Percentiles rank a stretch among this genome's conserved stretches.
These are phyloP conservation scores for Blastobotrys aristatus DNA, from an alignment of 1,139 yeast species.

Conservation along the genomic window DNA sequence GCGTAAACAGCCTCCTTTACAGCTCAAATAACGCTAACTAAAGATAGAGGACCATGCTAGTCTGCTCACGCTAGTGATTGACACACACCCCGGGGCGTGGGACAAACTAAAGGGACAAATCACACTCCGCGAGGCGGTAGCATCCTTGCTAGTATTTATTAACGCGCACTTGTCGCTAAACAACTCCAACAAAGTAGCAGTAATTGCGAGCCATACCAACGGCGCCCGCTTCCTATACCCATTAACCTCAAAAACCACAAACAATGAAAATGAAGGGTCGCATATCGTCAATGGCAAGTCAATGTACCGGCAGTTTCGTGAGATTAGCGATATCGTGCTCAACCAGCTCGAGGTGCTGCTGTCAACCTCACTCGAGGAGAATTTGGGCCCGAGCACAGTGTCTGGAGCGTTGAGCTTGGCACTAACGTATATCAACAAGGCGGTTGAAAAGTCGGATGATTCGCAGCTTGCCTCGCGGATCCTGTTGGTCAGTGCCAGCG, in stretches of 20 bases:
- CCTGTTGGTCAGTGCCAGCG: constrained; percentile 68
- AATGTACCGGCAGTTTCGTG: constrained; percentile 83
- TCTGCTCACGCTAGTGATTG: constrained; percentile 70
- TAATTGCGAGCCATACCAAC: constrained; percentile 68
- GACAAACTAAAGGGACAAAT: constrained; percentile 44
- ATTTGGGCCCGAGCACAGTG: constrained; percentile 43
- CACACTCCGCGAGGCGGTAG: constrained; percentile 50
- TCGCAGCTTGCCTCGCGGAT: constrained; percentile 60
- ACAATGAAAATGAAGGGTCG: constrained; percentile 11
- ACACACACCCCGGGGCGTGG: constrained; percentile 79
- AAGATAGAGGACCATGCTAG: constrained; percentile 69
- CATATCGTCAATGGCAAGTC: constrained; percentile 33
- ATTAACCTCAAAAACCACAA: constrained; percentile 16
- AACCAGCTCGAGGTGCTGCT: constrained; percentile 52
- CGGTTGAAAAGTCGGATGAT: constrained; percentile 29
- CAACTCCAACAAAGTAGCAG: constrained; percentile 78
- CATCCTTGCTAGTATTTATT: constrained; percentile 61
- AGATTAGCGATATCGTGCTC: constrained; percentile 74
- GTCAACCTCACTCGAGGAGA: constrained; percentile 17
- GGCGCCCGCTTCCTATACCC: constrained; percentile 78
- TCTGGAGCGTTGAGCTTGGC: constrained; percentile 80
- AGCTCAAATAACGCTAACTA: constrained; percentile 3
- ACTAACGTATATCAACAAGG: constrained; percentile 70
- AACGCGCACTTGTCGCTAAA: constrained; percentile 86
- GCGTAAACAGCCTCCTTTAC: not conserved